Conservation (phyloP, 1,284 basidiomycete species). For the Leccinum griseonigrum region DNA sequence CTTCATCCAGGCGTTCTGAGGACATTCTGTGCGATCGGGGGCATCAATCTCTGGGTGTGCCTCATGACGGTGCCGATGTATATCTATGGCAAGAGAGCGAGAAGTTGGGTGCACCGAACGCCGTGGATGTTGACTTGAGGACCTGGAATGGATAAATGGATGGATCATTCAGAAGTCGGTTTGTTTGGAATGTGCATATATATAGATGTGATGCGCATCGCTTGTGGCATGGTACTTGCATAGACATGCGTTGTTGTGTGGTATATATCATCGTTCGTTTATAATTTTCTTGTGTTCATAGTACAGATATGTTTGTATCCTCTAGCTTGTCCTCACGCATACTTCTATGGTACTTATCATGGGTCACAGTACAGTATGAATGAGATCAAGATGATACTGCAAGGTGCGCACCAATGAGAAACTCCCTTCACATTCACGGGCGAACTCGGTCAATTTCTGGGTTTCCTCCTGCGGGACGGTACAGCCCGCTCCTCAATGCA, state of each 20-base stretch:
- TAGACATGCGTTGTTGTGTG: not conserved
- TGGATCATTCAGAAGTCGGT: not conserved
- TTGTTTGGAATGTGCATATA: not conserved
- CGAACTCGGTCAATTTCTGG: not conserved
- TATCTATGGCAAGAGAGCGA: slow-evolving; percentile 1
- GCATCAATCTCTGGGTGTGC: not conserved
- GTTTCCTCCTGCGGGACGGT: not conserved
- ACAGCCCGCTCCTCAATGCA: not conserved
- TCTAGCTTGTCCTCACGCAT: slow-evolving; percentile 24
- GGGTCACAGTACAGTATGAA: slow-evolving; percentile 15
- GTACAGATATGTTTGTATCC: not conserved
- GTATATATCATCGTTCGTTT: no score
- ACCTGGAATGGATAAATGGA: not conserved
- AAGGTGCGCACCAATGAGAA: slow-evolving; percentile 15
- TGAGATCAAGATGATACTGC: slow-evolving; percentile 26
- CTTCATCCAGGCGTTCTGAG: not conserved
- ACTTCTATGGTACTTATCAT: not conserved
- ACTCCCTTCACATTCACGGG: slow-evolving; percentile 4
- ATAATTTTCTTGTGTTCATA: no score
- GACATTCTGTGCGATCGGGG: not conserved
- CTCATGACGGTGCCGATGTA: slow-evolving; percentile 2
- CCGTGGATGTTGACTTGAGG: slow-evolving; percentile 1
- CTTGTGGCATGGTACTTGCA: not conserved
- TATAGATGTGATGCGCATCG: not conserved
- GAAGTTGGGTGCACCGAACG: slow-evolving; percentile 2